Conservation (phyloP, 306 rosid species). For the Fagus crenata region DNA sequence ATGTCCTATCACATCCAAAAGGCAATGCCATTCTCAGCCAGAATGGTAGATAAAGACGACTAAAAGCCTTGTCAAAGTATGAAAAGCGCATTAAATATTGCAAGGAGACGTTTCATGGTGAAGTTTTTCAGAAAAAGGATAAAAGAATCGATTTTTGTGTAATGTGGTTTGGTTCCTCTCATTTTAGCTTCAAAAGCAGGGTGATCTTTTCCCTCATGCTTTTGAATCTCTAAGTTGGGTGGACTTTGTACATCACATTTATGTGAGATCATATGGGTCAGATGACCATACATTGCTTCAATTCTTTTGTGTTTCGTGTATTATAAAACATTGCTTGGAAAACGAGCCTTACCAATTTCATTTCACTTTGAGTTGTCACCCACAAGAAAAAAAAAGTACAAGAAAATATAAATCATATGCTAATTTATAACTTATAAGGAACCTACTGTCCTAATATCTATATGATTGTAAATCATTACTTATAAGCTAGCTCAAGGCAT, state of each 20-base stretch:
- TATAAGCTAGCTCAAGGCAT: not conserved
- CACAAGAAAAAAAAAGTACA: constrained; percentile 4
- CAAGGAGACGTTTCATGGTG: constrained; percentile 36
- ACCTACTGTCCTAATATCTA: no score
- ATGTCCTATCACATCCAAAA: constrained; percentile 32
- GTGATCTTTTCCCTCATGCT: constrained; percentile 17
- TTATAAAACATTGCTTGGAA: constrained; percentile 21
- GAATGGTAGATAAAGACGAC: constrained; percentile 26
- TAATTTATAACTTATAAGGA: not conserved
- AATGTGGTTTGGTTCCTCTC: constrained; percentile 47
- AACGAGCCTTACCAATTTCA: constrained; percentile 8
- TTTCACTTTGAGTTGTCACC: constrained; percentile 25
- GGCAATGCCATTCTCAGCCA: constrained; percentile 27
- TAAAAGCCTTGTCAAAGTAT: constrained; percentile 29
- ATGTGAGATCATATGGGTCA: constrained; percentile 32
- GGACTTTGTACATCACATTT: constrained; percentile 34
- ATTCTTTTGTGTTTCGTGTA: not conserved
- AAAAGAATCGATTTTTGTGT: constrained; percentile 32
- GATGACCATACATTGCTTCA: constrained; percentile 25
- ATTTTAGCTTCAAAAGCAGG: constrained; percentile 32
- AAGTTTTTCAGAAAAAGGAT: constrained; percentile 32
- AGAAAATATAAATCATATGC: not conserved
- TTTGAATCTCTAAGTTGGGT: constrained; percentile 15
- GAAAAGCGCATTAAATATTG: constrained; percentile 29
- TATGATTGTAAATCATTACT: no score